phyloP scores from a whole-genome alignment of 441 rosid species.

The Brassica balearica region DNA sequence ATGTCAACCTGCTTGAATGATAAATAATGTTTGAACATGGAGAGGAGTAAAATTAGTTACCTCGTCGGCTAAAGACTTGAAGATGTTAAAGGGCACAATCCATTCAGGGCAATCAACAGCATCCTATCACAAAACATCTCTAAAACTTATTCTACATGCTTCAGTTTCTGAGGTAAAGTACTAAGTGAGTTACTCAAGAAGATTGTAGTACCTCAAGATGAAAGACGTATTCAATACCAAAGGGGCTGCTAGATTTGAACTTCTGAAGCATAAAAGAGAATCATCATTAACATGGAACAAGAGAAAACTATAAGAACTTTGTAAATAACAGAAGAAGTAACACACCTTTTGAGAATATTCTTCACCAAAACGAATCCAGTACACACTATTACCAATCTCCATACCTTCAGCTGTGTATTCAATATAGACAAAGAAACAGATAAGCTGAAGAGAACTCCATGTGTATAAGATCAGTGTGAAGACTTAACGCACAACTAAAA shows the following conservation, averaged over 20 bases:
- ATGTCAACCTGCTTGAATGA: not conserved
- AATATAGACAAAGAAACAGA: constrained; percentile 23
- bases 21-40: constrained; percentile 31
- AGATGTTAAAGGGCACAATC: constrained; percentile 93
- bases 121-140: constrained; percentile 58
- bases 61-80: constrained; percentile 95
- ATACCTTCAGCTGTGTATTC: constrained; percentile 75
- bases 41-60: constrained; percentile 45
- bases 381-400: constrained; percentile 81
- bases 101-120: constrained; percentile 98
- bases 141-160: not conserved
- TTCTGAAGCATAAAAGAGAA: constrained; percentile 60
- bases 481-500: constrained; percentile 1
- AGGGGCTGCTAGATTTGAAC: constrained; percentile 79
- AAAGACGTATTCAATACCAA: constrained; percentile 87
- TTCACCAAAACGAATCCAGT: constrained; percentile 87
- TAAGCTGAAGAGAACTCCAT: not conserved
- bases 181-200: not conserved
- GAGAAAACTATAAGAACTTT: not conserved
- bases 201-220: constrained; percentile 79
- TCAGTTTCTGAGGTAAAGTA: not conserved
- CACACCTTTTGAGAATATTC: constrained; percentile 79
- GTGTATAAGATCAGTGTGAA: constrained; percentile 4
- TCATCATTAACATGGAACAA: constrained; percentile 19
- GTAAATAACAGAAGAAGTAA: constrained; percentile 7